Evolutionary conservation across 2,329 filamentous ascomycete species (phyloP).

Genomic region (Pyrenochaeta sp.): DNA sequence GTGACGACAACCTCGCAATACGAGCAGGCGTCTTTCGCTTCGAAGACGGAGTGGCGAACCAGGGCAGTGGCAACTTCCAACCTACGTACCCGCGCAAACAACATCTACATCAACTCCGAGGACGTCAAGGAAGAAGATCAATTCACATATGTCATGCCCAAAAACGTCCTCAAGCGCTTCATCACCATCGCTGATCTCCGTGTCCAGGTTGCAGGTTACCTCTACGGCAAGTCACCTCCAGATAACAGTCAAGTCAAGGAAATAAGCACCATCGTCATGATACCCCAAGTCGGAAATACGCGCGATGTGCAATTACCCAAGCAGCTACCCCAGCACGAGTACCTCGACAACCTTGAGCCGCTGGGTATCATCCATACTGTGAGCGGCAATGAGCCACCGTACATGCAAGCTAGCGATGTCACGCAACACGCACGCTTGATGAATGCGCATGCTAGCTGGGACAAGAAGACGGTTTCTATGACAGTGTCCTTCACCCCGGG

Average conservation of each 20-base stretch:
- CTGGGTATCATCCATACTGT: conserved; percentile 95
- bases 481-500: conserved; percentile 96
- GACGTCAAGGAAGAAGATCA: conserved; percentile 88
- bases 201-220: conserved; percentile 93
- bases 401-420: conserved; percentile 95
- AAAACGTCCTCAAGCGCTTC: conserved; percentile 98
- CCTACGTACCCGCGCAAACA: conserved; percentile 90
- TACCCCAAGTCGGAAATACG: conserved; percentile 93
- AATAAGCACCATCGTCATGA: conserved; percentile 94
- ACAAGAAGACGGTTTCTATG: conserved; percentile 92
- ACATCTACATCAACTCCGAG: conserved; percentile 97
- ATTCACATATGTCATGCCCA: conserved; percentile 97
- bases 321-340: conserved; percentile 89
- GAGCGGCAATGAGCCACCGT: conserved; percentile 91
- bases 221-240: conserved; percentile 90
- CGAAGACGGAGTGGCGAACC: conserved; percentile 98
- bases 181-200: conserved; percentile 96
- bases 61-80: conserved; percentile 96
- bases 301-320: conserved; percentile 92
- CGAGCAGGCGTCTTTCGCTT: conserved; percentile 96
- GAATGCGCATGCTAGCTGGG: conserved; percentile 80
- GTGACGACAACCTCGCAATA: conserved; percentile 98
- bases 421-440: conserved; percentile 93
- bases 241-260: conserved; percentile 99
- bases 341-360: conserved; percentile 85